Evolutionary conservation across 495 filamentous ascomycete genomes (phyloP), one percentile per base, ranked within the genome.

Genomic region (Ascodesmis nigricans): DNA sequence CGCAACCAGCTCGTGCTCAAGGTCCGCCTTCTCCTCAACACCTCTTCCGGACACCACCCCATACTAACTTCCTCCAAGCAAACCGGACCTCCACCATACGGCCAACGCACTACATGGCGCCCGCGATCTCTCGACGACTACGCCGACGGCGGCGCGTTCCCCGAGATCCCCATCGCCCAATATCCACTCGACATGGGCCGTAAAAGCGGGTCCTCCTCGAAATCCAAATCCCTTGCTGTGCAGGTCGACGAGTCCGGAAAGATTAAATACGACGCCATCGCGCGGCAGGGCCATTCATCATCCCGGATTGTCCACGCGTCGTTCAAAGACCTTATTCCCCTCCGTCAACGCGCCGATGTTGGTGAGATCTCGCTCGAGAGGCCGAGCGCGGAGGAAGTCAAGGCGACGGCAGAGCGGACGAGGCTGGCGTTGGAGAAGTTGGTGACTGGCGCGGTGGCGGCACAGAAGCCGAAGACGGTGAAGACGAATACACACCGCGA

Each of bases 251-350:
- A 62, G 1, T 73, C 84, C 39, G 87, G 87, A 9, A 90, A 87
- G 47, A 75, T 93, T 21, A 91, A 93, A 55, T 95, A 92, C 56
- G 81, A 90, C 53, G 83, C 82, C 15, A 92, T 99, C 50, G 90
- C 87, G 31, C 70, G 75, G 33, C 75, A 83, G 47, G 87, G 87
- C 20, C 87, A 95, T 51, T 64, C 62, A 51, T 75, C 76, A 21
- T 71, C 74, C 39, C 65, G 80, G 20, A 76, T 92, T 40, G 70
- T 99, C 8, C 87, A 99, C 56, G 70, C 87, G 17, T 83, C 73
- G 15, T 99, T 99, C 62, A 91, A 87, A 54, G 87, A 95, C 55
- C 62, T 99, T 34, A 99, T 99, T 24, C 87, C 87, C 16, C 64
- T 95, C 25, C 71, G 87, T 8, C 82, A 95, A 54, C 72, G 82